Percentiles rank a stretch among this genome's conserved stretches.
Evolutionary conservation across 176 grass and related monocot genomes (phyloP).

Genomic region (Dactylis glomerata): DNA sequence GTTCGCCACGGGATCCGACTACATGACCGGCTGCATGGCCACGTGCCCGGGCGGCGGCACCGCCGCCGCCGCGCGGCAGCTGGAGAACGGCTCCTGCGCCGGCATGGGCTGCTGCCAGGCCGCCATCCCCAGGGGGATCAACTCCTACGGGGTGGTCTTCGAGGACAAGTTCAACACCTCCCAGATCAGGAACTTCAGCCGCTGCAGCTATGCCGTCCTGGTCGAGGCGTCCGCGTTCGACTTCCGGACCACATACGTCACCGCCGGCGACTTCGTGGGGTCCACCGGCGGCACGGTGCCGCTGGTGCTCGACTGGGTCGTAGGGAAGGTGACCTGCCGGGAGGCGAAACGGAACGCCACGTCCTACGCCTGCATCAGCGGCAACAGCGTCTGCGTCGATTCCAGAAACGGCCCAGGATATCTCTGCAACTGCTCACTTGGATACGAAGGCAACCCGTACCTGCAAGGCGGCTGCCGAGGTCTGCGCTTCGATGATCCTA

Average conservation of each 20-base stretch:
- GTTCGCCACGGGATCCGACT: constrained; percentile 23
- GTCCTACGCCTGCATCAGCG: constrained; percentile 38
- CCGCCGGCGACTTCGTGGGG: background rate
- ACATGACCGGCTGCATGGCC: constrained; percentile 46
- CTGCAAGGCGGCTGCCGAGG: constrained; percentile 45
- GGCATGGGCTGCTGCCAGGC: constrained; percentile 71
- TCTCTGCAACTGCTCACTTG: constrained; percentile 49
- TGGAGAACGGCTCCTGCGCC: constrained; percentile 46
- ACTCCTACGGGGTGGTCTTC: constrained; percentile 20
- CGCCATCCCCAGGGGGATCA: constrained; percentile 45
- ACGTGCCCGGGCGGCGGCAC: constrained; percentile 17
- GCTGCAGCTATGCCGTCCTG: constrained; percentile 48
- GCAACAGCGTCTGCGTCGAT: constrained; percentile 23
- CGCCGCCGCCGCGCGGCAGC: background rate
- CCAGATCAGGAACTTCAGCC: background rate
- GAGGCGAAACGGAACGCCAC: constrained; percentile 19
- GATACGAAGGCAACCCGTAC: constrained; percentile 62
- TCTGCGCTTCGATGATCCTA: constrained; percentile 4
- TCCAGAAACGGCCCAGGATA: constrained; percentile 38
- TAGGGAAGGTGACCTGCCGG: constrained; percentile 29
- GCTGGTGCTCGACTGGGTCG: constrained; percentile 53
- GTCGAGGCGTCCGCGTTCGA: constrained; percentile 39
- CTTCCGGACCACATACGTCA: constrained; percentile 41
- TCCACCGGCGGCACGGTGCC: constrained; percentile 27
- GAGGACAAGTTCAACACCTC: constrained; percentile 17